Evolutionary conservation across 768 basidiomycete species (phyloP).

Genomic region (Asterophora parasitica): DNA sequence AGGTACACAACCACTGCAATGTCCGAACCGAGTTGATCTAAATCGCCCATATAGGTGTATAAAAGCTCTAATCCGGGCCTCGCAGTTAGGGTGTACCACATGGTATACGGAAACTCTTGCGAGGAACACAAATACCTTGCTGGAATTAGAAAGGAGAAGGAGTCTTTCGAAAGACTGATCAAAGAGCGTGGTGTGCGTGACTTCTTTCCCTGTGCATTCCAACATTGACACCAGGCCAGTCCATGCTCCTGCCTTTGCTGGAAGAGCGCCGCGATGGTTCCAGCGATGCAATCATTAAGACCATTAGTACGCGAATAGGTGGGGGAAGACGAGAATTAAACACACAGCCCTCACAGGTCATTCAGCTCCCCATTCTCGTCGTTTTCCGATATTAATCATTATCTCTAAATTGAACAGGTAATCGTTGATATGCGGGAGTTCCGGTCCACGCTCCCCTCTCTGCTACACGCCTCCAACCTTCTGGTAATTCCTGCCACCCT

Average conservation of each 20-base stretch:
- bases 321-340: slow-evolving; percentile 73
- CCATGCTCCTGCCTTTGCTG: slow-evolving; percentile 82
- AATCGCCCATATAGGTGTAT: slow-evolving; percentile 57
- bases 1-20: slow-evolving; percentile 45
- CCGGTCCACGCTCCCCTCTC: slow-evolving; percentile 83
- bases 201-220: not conserved
- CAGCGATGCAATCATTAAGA: slow-evolving; percentile 65
- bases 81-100: slow-evolving; percentile 86
- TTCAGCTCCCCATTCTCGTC: not conserved
- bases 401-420: no score
- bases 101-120: slow-evolving; percentile 89
- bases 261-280: slow-evolving; percentile 49
- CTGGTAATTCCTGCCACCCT: slow-evolving; percentile 87
- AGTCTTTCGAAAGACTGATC: slow-evolving; percentile 89
- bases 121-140: slow-evolving; percentile 96
- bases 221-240: slow-evolving; percentile 37
- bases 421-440: slow-evolving; percentile 98
- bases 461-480: slow-evolving; percentile 79
- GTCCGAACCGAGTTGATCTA: not conserved
- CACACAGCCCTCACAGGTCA: slow-evolving; percentile 61
- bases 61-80: slow-evolving; percentile 79
- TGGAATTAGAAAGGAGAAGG: slow-evolving; percentile 85
- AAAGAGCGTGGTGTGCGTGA: slow-evolving; percentile 80
- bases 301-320: slow-evolving; percentile 80
- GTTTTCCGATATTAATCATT: not conserved